Base-by-base conservation (phyloP, 208 protist genomes). In the Trypanosoma scelopori region DNA sequence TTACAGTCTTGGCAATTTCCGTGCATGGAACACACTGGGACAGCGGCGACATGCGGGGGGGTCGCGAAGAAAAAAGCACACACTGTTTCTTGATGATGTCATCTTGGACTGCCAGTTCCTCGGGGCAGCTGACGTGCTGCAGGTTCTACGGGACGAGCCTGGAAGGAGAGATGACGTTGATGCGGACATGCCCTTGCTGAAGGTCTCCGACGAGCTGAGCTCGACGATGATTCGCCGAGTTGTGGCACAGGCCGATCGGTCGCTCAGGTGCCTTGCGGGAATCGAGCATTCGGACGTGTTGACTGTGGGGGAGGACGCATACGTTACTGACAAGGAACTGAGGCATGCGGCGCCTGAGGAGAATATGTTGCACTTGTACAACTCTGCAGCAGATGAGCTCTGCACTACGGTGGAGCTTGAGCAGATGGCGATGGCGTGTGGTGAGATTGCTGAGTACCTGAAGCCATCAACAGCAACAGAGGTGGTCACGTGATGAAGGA, bases 341-440 rank as follows among this genome's bases (percentile, higher is more conserved):
- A n/a, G 25, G 49, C 27, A 1, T 23, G 20, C 15, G 5, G 3
- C 0, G 1, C 13, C 50, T 13, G 4, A 1, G 9, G 20, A 41
- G 4, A n/a, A 32, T 27, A 12, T 18, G 58, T 15, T 37, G n/a
- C n/a, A n/a, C 32, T 5, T 2, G 2, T 67, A 51, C 18, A n/a
- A 9, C 3, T 67, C 61, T 42, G 61, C 61, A 0, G 61, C 35
- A 22, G 61, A 67, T 67, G 61, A 67, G 25, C 28, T 58, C n/a
- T 57, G 7, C 35, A 42, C 25, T 45, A 39, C 56, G 37, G 28
- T 51, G 50, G 61, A 67, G 3, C 25, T 67, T 9, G 20, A 18
- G 18, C 18, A 35, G 5, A 67, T 67, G 61, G 61, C 61, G 5
- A 50, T 20, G 3, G 37, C 20, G 13, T 67, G 61, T 50, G 49